Evolutionary conservation across 768 basidiomycete species (phyloP).

Genomic region (Mycena chlorophos): DNA sequence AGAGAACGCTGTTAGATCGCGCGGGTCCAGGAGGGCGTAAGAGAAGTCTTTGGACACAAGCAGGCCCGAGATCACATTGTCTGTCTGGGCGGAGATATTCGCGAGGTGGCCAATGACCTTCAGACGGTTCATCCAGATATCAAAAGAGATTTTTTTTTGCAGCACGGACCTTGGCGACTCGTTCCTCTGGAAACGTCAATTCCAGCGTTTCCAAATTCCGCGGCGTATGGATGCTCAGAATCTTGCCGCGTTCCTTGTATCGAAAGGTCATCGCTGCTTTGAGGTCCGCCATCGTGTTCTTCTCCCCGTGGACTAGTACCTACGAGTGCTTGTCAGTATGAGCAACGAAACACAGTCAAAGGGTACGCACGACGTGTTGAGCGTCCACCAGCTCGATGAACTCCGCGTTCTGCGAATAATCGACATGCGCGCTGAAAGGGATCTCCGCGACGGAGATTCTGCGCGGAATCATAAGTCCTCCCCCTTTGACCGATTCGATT

Average conservation of each 20-base stretch:
- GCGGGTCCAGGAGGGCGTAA: conserved; percentile 92
- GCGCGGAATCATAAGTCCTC: conserved; percentile 78
- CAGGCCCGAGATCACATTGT: conserved; percentile 80
- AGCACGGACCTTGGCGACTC: conserved; percentile 84
- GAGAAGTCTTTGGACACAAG: conserved; percentile 97
- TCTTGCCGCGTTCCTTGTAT: conserved; percentile 91
- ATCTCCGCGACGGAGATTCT: conserved; percentile 96
- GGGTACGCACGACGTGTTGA: conserved; percentile 75
- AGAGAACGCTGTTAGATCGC: conserved; percentile 92
- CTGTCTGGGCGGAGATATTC: conserved; percentile 68
- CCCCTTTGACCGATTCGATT: conserved; percentile 76
- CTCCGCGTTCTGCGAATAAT: conserved; percentile 94
- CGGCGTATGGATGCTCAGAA: conserved; percentile 96
- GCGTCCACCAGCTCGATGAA: conserved; percentile 95
- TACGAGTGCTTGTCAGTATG: conserved; percentile 28
- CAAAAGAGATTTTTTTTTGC: not conserved
- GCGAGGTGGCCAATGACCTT: conserved; percentile 94
- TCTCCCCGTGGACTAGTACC: conserved; percentile 98
- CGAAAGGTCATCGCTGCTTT: conserved; percentile 85
- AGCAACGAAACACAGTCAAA: not conserved
- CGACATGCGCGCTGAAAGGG: conserved; percentile 97
- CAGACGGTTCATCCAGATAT: too few species aligned
- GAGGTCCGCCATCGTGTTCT: conserved; percentile 90
- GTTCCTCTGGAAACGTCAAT: conserved; percentile 91
- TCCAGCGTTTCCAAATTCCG: conserved; percentile 89